Conservation (phyloP, 768 basidiomycete species). For the Russula dissimulans region DNA sequence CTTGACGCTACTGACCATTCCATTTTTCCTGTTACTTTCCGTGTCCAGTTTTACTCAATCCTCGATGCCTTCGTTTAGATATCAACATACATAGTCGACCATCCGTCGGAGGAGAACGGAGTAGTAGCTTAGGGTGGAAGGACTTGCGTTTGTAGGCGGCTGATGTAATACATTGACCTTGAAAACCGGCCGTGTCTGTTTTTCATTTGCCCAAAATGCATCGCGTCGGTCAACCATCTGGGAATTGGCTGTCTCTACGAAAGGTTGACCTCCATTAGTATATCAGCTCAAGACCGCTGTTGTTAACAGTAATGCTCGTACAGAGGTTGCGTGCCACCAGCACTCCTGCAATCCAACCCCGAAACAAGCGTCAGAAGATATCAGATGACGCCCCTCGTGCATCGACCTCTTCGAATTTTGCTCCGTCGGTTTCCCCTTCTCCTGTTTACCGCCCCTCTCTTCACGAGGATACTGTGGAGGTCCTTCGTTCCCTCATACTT, state of each 20-base stretch:
- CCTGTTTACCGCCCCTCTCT: neutral
- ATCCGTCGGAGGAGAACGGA: neutral
- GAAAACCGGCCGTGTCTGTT: no score
- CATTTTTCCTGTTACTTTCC: neutral
- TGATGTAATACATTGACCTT: conserved; percentile 2
- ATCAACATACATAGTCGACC: neutral
- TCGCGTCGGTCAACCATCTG: neutral
- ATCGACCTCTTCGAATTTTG: conserved; percentile 1
- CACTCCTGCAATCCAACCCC: neutral
- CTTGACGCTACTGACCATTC: conserved; percentile 42
- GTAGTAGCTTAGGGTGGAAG: no score
- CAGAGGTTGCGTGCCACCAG: conserved; percentile 2
- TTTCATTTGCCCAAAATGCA: no score
- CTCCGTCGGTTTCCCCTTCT: neutral
- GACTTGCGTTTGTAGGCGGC: neutral
- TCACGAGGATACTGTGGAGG: neutral
- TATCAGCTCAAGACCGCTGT: neutral
- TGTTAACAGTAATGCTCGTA: neutral
- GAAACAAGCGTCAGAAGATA: neutral
- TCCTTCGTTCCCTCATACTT: conserved; percentile 8
- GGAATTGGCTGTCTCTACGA: conserved; percentile 10
- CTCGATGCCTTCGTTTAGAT: neutral
- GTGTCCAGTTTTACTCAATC: neutral
- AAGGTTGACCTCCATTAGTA: conserved; percentile 7
- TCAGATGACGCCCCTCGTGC: neutral